Evolutionary conservation across 306 rosid species (phyloP), one percentile per base, ranked within the genome.

Genomic region (Inga leiocalycina): DNA sequence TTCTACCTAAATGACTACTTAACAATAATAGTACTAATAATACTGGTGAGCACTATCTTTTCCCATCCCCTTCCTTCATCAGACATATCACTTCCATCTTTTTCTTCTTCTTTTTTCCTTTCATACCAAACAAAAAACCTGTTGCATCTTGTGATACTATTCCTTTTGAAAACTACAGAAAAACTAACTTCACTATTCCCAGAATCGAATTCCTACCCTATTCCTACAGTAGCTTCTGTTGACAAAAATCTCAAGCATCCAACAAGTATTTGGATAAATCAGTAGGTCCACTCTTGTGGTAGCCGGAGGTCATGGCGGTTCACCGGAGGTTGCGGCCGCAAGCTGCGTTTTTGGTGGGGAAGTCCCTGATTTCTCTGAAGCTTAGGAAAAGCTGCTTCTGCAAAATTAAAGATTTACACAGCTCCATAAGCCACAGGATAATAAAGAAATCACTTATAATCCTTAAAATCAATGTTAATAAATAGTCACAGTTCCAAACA

Each of bases 261-360:
- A 37, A 22, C 71, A 59, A 20, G 10, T 41, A 30, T 16, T 16
- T 49, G 10, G 48, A 12, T 27, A 16, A 48, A 62, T 88, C 86
- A 93, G 57, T 94, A 94, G 22, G 97, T 91, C 98, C 98, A 94
- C 76, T 95, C 99, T 56, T 91, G 92, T 0, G 99, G 99, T 15
- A 95, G 88, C 84, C 85, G 79, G 41, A 95, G 80, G 76, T 93
- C 97, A 56, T 85, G 88, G 87, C 85, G 88, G 87, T 79, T 91
- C 78, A 69, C 66, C 16, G 83, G 75, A 35, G 85, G 88, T 48
- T 77, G 89, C 6, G 88, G 80, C 81, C 75, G 84, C 39, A 82
- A 56, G 69, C 73, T 85, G 43, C 84, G 85, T 71, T 85, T 92
- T 80, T 78, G 93, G 13, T 88, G 89, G 0, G 86, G 27, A 34